Conservation (phyloP, 1,284 basidiomycete species). For the Fomitopsis betulina region DNA sequence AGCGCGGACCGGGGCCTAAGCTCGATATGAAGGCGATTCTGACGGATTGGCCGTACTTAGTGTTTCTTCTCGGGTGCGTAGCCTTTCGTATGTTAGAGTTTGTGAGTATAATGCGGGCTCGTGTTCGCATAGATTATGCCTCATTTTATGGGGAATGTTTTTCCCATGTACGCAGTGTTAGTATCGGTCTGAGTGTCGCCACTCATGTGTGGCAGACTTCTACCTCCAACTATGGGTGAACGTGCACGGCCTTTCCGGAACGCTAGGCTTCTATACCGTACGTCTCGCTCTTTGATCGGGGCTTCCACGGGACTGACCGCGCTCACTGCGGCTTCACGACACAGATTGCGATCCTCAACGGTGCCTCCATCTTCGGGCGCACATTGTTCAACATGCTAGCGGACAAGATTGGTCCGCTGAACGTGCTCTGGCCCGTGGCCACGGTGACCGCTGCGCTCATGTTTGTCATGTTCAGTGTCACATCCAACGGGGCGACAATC, state of each 20-base stretch:
- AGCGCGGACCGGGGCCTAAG: slow-evolving; percentile 2
- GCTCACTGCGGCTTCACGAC: background rate
- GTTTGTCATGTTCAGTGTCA: slow-evolving; percentile 20
- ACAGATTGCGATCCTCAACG: slow-evolving; percentile 22
- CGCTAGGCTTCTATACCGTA: slow-evolving; percentile 19
- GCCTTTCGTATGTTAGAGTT: background rate
- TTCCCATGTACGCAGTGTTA: slow-evolving; percentile 3
- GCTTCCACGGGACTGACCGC: background rate
- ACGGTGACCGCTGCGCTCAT: slow-evolving; percentile 12
- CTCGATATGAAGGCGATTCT: slow-evolving; percentile 11
- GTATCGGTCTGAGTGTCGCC: no score
- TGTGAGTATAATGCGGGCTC: background rate
- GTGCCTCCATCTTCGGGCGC: slow-evolving; percentile 15
- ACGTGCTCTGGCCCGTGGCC: slow-evolving; percentile 11
- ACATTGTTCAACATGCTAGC: slow-evolving; percentile 16
- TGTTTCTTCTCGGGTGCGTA: slow-evolving; percentile 16
- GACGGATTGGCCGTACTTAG: slow-evolving; percentile 18
- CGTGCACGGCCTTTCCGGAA: slow-evolving; percentile 15
- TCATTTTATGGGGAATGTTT: slow-evolving; percentile 7
- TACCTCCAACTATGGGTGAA: slow-evolving; percentile 26
- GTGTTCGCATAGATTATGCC: background rate
- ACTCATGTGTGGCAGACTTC: slow-evolving; percentile 6
- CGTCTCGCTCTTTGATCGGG: background rate
- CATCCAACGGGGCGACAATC: slow-evolving; percentile 9
- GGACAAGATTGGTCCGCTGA: slow-evolving; percentile 18